Evolutionary conservation across 1,284 basidiomycete species (phyloP), one percentile per base, ranked within the genome.

Genomic region (Ceratobasidium papillatum): DNA sequence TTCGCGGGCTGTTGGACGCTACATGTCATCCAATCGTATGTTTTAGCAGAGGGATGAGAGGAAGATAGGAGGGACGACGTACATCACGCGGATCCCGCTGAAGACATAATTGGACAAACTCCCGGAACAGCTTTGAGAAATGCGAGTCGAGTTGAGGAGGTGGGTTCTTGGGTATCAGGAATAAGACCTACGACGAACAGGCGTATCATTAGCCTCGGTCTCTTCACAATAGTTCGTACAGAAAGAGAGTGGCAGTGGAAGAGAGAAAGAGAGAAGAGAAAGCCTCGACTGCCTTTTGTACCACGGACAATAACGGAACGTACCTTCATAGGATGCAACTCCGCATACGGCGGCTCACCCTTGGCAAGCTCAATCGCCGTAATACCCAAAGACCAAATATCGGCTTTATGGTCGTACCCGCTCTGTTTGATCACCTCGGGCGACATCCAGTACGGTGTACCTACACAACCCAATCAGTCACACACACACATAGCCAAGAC

Each of bases 371-470:
- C 97, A 79, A 99, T 98, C 12, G 96, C 95, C 3, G 97, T 99
- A 81, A 99, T 99, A 4, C 94, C 95, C 78, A 97, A 84, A 82
- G 92, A 94, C 96, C 96, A 98, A 65, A 99, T 98, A 82, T 99
- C 97, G 12, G 97, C 97, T 81, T 98, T 99, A 82, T 96, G 94
- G 80, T 99, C 97, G 82, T 99, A 99, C 8, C 98, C 98, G 76
- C 94, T 97, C 84, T 99, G 97, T 83, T 99, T 99, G 86, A 99
- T 99, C 27, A 99, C 97, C 82, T 99, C 97, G 7, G 97, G 97
- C 27, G 95, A 96, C 97, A 99, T 99, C 96, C 96, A 98, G 81
- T 96, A 97, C 1, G 95, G 95, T 17, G 96, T 97, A 36, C 71
- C 71, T 63, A 32, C 45, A 49, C 32, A 34, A 25, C 32, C 56